Percentiles rank a stretch among this genome's conserved stretches.
Conservation (phyloP, 345 rosid species). For the Camelina neglecta region DNA sequence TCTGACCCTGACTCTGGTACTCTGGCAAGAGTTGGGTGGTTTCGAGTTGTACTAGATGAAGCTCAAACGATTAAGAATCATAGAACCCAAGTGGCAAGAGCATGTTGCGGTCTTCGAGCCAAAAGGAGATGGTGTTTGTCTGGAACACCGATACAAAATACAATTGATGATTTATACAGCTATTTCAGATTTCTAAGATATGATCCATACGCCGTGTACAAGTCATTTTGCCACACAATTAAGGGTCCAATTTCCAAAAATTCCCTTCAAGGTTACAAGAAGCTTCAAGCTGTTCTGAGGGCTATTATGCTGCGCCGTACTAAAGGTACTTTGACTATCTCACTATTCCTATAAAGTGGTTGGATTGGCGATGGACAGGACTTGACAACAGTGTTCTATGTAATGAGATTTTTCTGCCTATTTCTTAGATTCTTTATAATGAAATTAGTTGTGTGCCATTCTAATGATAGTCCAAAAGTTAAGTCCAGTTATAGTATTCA, state of each 20-base stretch:
- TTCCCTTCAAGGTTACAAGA: slow-evolving; percentile 80
- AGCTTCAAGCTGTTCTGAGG: slow-evolving; percentile 85
- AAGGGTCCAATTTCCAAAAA: slow-evolving; percentile 77
- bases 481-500: not conserved
- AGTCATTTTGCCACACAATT: slow-evolving; percentile 63
- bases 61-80: slow-evolving; percentile 99
- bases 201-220: slow-evolving; percentile 79
- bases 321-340: slow-evolving; percentile 63
- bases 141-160: slow-evolving; percentile 96
- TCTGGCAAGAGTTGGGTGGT: slow-evolving; percentile 83
- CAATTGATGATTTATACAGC: slow-evolving; percentile 92
- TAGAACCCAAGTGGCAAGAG: slow-evolving; percentile 96
- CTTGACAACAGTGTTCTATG: slow-evolving; percentile 11
- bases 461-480: slow-evolving; percentile 25
- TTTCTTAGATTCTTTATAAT: slow-evolving; percentile 2
- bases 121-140: slow-evolving; percentile 98
- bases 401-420: slow-evolving; percentile 5
- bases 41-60: slow-evolving; percentile 90
- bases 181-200: slow-evolving; percentile 93
- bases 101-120: slow-evolving; percentile 95
- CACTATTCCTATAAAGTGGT: slow-evolving; percentile 19
- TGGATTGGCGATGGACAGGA: slow-evolving; percentile 9
- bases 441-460: slow-evolving; percentile 25
- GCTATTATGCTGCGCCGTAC: slow-evolving; percentile 98
- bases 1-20: slow-evolving; percentile 70